Conservation (phyloP, 352 stramenopile species). For the Aphanomyces invadans region DNA sequence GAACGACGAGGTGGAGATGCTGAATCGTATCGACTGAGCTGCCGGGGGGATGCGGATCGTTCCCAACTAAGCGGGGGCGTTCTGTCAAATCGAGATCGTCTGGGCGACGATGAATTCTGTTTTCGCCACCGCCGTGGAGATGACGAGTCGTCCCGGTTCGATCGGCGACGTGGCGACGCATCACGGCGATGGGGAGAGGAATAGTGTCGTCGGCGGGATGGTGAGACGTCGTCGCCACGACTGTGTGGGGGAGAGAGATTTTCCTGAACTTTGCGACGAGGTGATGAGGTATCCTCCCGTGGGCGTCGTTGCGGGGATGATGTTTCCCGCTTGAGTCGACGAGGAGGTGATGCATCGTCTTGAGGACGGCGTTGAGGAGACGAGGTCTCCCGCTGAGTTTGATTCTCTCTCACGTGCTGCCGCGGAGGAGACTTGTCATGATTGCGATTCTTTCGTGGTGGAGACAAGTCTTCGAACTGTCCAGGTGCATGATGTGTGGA, state of each 20-base stretch:
- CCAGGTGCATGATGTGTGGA: not conserved
- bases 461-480: not conserved
- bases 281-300: not conserved
- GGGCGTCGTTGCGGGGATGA: not conserved
- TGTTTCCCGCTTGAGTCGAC: not conserved
- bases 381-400: not conserved
- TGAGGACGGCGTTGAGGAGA: not conserved
- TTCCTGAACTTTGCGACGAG: too few species aligned
- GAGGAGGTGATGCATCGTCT: not conserved
- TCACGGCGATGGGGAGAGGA: slow-evolving; percentile 20
- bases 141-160: not conserved
- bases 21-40: too few species aligned
- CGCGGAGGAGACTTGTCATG: not conserved
- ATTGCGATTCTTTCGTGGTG: not conserved
- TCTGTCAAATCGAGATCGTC: too few species aligned
- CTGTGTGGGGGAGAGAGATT: not conserved
- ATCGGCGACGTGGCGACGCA: slow-evolving; percentile 29
- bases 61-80: too few species aligned
- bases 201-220: not conserved
- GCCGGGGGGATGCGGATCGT: too few species aligned
- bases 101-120: too few species aligned
- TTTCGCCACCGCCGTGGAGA: too few species aligned
- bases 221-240: not conserved
- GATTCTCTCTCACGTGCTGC: slow-evolving; percentile 25
- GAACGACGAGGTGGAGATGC: too few species aligned